These are phyloP conservation scores for Podospora anserina DNA, from an alignment of 495 filamentous ascomycete genomes.

Conservation along the genomic window DNA sequence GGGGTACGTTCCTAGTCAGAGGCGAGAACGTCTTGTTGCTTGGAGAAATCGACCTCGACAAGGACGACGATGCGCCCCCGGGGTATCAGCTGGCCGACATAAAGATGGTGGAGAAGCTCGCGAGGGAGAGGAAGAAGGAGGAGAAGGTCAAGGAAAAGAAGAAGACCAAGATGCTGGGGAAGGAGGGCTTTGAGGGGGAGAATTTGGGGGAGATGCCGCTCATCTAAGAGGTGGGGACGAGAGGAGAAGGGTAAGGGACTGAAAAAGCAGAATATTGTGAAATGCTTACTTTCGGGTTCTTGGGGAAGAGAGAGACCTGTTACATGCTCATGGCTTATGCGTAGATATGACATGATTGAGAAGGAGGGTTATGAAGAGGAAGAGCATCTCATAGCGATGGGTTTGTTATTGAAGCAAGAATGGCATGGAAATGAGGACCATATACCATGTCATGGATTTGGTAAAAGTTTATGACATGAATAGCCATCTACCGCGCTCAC, in stretches of 20 bases:
- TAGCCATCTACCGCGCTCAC: background rate
- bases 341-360: background rate
- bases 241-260: background rate
- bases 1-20: conserved; percentile 83
- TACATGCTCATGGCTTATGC: background rate
- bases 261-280: conserved; percentile 72
- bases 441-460: background rate
- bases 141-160: conserved; percentile 71
- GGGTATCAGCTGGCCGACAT: conserved; percentile 64
- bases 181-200: conserved; percentile 85
- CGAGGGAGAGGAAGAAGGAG: conserved; percentile 63
- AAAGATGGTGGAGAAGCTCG: conserved; percentile 66
- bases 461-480: background rate
- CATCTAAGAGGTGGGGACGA: conserved; percentile 38
- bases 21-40: conserved; percentile 91
- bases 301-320: conserved; percentile 6
- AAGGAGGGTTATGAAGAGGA: background rate
- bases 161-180: conserved; percentile 62
- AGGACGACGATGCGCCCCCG: conserved; percentile 80
- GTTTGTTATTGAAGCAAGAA: background rate
- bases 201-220: conserved; percentile 71
- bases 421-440: background rate
- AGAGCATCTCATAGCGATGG: background rate
- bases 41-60: conserved; percentile 94
- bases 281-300: conserved; percentile 48